phyloP scores from a whole-genome alignment of 495 filamentous ascomycete genomes.

The Penicillium bialowiezense region DNA sequence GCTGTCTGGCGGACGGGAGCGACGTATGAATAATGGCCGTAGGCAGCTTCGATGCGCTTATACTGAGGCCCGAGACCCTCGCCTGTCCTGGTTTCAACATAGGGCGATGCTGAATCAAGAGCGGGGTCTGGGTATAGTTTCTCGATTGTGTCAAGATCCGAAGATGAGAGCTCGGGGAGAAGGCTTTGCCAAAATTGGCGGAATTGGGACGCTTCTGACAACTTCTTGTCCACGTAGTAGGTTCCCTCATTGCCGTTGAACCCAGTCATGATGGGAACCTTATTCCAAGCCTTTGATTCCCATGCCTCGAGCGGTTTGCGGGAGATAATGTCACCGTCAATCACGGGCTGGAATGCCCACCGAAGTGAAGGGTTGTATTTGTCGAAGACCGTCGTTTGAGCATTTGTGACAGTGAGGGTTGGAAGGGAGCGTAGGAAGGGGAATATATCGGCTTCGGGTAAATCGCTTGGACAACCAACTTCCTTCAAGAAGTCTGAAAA shows the following conservation, averaged over 20 bases:
- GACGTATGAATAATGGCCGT: conserved; percentile 65
- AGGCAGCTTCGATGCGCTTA: conserved; percentile 58
- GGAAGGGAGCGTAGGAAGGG: conserved; percentile 49
- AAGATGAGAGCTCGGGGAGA: conserved; percentile 47
- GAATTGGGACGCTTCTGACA: conserved; percentile 47
- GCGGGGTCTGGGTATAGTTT: conserved; percentile 57
- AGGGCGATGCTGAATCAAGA: conserved; percentile 27
- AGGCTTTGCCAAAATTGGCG: conserved; percentile 52
- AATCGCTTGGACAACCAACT: conserved; percentile 33
- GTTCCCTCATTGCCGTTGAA: conserved; percentile 67
- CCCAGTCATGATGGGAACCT: conserved; percentile 61
- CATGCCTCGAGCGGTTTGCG: conserved; percentile 56
- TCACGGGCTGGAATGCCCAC: conserved; percentile 68
- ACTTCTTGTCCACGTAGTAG: conserved; percentile 50
- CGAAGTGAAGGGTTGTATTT: conserved; percentile 53
- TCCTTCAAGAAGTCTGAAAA: conserved; percentile 55
- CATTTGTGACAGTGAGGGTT: conserved; percentile 40
- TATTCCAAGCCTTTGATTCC: conserved; percentile 48
- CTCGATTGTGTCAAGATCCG: conserved; percentile 50
- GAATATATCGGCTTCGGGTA: conserved; percentile 46
- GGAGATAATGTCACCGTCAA: conserved; percentile 56
- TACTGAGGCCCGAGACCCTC: conserved; percentile 51
- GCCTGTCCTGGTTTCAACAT: conserved; percentile 34
- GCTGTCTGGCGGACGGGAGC: conserved; percentile 63
- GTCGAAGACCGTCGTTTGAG: conserved; percentile 51